A percentile compares a stretch with the other conserved stretches of the same genome.
Conservation (phyloP, 768 basidiomycete genomes). For the Lactarius sp. region DNA sequence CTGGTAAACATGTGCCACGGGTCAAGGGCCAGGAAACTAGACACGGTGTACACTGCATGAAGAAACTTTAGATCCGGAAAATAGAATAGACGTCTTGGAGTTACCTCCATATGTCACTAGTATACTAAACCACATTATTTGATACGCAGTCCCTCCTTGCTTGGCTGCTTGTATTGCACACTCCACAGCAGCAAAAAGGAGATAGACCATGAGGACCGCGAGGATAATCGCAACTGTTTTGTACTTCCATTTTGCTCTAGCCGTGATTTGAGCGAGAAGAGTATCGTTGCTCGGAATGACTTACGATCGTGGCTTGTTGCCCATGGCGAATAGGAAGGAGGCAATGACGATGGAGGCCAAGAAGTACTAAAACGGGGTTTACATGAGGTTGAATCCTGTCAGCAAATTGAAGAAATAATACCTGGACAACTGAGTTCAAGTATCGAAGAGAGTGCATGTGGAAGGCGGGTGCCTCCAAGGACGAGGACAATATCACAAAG, state of each 20-base stretch:
- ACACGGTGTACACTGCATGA: slow-evolving; percentile 61
- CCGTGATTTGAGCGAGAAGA: background rate
- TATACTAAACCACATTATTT: slow-evolving; percentile 79
- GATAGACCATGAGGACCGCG: slow-evolving; percentile 75
- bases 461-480: slow-evolving; percentile 73
- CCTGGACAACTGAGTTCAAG: slow-evolving; percentile 74
- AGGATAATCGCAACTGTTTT: slow-evolving; percentile 69
- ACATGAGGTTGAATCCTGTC: background rate
- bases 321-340: slow-evolving; percentile 93
- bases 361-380: slow-evolving; percentile 49
- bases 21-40: slow-evolving; percentile 81
- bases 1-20: slow-evolving; percentile 97
- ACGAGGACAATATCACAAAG: slow-evolving; percentile 89
- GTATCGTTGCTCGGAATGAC: slow-evolving; percentile 18
- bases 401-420: slow-evolving; percentile 28
- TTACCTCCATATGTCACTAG: slow-evolving; percentile 78
- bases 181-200: slow-evolving; percentile 75
- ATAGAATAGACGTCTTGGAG: slow-evolving; percentile 22
- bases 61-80: background rate
- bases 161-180: slow-evolving; percentile 69
- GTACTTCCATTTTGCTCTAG: slow-evolving; percentile 81
- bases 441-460: slow-evolving; percentile 56
- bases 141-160: slow-evolving; percentile 62
- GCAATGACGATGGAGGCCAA: slow-evolving; percentile 84
- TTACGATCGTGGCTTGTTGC: slow-evolving; percentile 85